Conservation (phyloP, 2,329 filamentous ascomycete species). For the Fusarium albidum region DNA sequence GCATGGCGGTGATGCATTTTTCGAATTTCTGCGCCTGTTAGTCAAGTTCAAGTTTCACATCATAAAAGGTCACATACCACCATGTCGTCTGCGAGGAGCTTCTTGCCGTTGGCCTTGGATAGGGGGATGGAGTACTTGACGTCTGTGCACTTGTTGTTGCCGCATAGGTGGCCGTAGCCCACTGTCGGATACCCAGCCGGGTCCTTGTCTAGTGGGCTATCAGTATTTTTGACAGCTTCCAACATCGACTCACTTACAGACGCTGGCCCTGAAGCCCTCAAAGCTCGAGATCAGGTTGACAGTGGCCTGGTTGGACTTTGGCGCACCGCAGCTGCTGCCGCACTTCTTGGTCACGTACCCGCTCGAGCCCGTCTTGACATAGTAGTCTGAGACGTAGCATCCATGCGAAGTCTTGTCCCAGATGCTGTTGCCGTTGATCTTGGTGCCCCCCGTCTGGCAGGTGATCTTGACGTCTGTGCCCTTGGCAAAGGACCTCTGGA, state of each 20-base stretch:
- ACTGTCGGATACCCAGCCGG: conserved; percentile 57
- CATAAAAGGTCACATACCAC: conserved; percentile 1
- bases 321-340: not conserved
- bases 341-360: conserved; percentile 5
- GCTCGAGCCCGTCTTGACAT: conserved; percentile 9
- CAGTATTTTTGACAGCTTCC: not conserved
- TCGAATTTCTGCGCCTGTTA: conserved; percentile 7
- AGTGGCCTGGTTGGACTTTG: conserved; percentile 22
- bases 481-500: conserved; percentile 5
- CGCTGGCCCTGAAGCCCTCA: conserved; percentile 19
- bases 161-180: conserved; percentile 60
- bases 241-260: conserved; percentile 17
- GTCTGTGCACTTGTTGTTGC: conserved; percentile 51
- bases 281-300: conserved; percentile 19
- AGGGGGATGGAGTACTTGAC: conserved; percentile 56
- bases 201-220: conserved; percentile 40
- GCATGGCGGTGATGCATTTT: conserved; percentile 8
- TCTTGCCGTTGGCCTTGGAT: conserved; percentile 48
- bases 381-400: conserved; percentile 21
- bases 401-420: conserved; percentile 15
- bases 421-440: conserved; percentile 1
- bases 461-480: conserved; percentile 8
- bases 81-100: conserved; percentile 44
- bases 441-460: conserved; percentile 12
- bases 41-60: not conserved